These are phyloP conservation scores for Cornus florida DNA, from an alignment of 148 eudicot species.

Conservation along the genomic window DNA sequence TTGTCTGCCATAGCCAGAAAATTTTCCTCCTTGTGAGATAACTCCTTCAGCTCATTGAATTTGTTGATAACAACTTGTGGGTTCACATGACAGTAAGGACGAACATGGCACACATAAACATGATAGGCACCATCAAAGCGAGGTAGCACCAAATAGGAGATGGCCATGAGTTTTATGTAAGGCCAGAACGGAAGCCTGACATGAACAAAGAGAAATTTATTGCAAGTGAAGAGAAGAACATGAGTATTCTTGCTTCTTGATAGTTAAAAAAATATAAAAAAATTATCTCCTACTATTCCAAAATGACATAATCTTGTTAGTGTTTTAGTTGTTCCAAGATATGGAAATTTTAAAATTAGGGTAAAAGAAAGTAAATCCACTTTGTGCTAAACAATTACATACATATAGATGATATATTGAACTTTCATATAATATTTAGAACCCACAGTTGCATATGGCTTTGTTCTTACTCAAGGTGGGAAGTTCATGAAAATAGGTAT, in stretches of 20 bases:
- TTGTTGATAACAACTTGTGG: neutral
- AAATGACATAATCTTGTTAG: no score
- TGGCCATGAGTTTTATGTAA: conserved; percentile 11
- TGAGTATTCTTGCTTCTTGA: no score
- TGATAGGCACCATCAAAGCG: conserved; percentile 6
- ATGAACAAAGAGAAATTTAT: neutral
- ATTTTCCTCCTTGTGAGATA: neutral
- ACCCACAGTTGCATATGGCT: no score
- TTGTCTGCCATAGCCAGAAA: conserved; percentile 8
- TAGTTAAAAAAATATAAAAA: neutral
- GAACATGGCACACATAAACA: conserved; percentile 3
- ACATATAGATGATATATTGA: no score
- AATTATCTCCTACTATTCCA: neutral
- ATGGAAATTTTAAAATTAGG: no score
- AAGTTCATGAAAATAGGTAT: no score
- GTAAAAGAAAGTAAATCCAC: no score
- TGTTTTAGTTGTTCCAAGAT: no score
- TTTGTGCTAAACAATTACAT: no score
- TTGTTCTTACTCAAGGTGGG: no score
- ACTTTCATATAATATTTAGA: no score
- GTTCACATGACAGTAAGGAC: neutral
- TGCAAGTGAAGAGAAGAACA: no score
- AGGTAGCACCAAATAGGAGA: conserved; percentile 11
- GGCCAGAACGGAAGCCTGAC: conserved; percentile 12
- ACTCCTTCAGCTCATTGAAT: neutral